Evolutionary conservation across 2,329 filamentous ascomycete species (phyloP), one percentile per base, ranked within the genome.

Genomic region (Xylaria sp.): DNA sequence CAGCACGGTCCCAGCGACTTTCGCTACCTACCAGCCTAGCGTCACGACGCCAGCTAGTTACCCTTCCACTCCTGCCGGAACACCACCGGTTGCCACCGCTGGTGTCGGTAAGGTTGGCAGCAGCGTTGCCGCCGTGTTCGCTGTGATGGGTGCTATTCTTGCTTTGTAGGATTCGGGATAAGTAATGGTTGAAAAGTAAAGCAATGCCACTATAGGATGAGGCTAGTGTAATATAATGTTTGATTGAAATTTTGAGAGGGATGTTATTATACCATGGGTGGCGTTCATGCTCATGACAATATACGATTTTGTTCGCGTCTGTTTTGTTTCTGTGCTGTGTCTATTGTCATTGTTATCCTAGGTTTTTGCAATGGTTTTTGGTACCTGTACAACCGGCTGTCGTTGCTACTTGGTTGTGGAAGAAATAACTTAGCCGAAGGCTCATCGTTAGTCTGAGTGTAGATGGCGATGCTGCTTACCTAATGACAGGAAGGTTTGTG

Each of bases 21-120:
- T 33, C 45, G 46, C 61, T 40, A 61, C 55, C 7, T 52, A 43
- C 46, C 28, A 52, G 51, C 49, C 62, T 9, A 61, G 38, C 25
- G 25, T 31, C 2, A 59, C 45, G 6, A 9, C 17, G 2, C 38
- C 62, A 0, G 55, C 38, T n/a, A 37, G 60, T 38, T 62, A 60
- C 37, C 61, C 62, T 6, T 60, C 57, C 40, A 53, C 33, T 9
- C 37, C 58, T 37, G 52, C 50, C 1, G 33, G 38, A 2, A 61
- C 58, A 21, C 55, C 55, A 6, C 43, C 47, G 5, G 52, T 37
- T 17, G 45, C 45, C 5, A 60, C 51, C 11, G 65, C 68, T 14
- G 73, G 69, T 53, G 71, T 69, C 8, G 65, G 61, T 19, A 73
- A 72, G 67, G 47, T 73, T 17, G 66, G 65, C 49, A 67, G 68